Conservation (phyloP, 2,329 filamentous ascomycete genomes). For the Sclerotinia borealis region DNA sequence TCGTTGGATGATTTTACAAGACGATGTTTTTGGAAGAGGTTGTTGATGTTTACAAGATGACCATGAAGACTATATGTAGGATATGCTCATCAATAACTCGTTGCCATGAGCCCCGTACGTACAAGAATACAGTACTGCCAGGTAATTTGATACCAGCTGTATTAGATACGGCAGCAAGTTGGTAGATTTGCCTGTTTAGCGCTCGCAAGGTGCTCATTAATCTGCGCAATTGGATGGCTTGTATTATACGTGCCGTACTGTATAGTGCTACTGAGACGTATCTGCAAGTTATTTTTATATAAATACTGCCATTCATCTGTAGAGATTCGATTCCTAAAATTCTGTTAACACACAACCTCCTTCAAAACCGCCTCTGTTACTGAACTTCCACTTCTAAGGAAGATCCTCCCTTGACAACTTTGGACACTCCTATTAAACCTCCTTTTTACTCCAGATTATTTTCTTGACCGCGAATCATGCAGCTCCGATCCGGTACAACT, state of each 20-base stretch:
- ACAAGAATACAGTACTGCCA: background rate
- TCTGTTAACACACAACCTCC: background rate
- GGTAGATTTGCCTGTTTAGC: no score
- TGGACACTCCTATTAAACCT: no score
- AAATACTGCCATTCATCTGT: background rate
- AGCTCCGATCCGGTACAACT: background rate
- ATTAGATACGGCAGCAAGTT: background rate
- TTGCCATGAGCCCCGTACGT: background rate
- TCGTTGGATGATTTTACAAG: no score
- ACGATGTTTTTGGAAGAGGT: background rate
- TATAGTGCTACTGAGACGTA: background rate
- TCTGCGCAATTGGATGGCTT: background rate
- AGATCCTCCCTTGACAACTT: no score
- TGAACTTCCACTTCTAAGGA: background rate
- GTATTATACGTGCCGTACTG: background rate
- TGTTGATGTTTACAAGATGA: background rate
- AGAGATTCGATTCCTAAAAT: background rate
- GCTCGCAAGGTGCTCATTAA: background rate
- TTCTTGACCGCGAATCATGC: no score
- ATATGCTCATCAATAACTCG: background rate
- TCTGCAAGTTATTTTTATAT: background rate
- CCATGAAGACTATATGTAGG: background rate
- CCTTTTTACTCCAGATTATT: no score
- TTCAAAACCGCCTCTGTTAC: background rate
- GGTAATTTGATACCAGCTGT: accelerated